Evolutionary conservation across 306 rosid species (phyloP).

Genomic region (Cucumis hystrix): DNA sequence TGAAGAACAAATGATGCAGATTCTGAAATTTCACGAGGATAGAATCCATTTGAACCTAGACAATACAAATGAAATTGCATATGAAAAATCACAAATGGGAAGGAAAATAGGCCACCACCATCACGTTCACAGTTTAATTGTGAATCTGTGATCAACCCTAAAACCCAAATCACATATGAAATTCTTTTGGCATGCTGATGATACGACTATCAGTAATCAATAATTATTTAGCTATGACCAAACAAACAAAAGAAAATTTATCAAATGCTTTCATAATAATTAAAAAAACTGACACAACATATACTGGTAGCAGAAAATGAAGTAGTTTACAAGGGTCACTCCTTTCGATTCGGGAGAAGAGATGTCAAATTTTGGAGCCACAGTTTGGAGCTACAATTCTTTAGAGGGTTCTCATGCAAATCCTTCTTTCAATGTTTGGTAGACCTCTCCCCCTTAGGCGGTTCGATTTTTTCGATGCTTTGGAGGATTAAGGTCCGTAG

Average conservation of each 20-base stretch:
- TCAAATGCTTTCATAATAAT: background rate
- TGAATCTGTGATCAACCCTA: background rate
- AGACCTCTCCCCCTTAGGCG: no score
- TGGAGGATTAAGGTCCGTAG: no score
- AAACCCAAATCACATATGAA: background rate
- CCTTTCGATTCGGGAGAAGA: no score
- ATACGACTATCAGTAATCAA: background rate
- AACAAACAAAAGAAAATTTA: background rate
- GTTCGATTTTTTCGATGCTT: no score
- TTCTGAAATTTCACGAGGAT: conserved; percentile 58
- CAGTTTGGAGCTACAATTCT: no score
- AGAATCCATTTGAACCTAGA: conserved; percentile 63
- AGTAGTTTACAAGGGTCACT: background rate
- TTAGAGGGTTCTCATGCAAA: no score
- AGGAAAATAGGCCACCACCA: background rate
- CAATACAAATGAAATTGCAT: conserved; percentile 10
- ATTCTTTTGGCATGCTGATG: background rate
- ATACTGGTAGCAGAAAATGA: background rate
- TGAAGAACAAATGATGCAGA: conserved; percentile 80
- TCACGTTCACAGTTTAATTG: background rate
- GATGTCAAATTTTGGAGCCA: no score
- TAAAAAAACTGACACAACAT: background rate
- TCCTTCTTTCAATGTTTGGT: no score
- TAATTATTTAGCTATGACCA: background rate
- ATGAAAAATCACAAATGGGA: background rate